Evolutionary conservation across 345 rosid species (phyloP), one percentile per base, ranked within the genome.

Genomic region (Punica granatum): DNA sequence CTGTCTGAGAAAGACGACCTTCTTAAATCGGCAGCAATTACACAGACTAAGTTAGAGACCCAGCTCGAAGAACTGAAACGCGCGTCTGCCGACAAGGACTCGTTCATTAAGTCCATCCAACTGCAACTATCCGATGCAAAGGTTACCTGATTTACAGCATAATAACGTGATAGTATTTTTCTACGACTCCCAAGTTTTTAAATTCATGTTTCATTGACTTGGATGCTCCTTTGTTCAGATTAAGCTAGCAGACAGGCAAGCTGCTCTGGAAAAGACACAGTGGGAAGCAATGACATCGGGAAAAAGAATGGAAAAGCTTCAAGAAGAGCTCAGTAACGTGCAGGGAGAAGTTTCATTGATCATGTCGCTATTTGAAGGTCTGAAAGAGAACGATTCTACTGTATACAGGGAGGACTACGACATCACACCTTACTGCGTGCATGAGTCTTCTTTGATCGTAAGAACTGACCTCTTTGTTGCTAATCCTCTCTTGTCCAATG

Each of bases 241-340:
- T 69, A 88, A 89, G 78, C 97, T 92, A 71, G 99, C 98, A 39
- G 99, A 94, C 81, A 94, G 76, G 83, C 98, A 92, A 79, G 99
- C 99, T 42, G 87, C 92, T 15, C 77, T 91, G 51, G 99, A 95
- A 70, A 95, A 88, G 84, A 74, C 80, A 42, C 98, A 81, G 69
- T 95, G 99, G 99, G 92, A 95, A 79, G 92, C 88, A 68, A 86
- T 84, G 85, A 81, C 90, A 64, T 77, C 92, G 37, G 80, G 82
- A 66, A 65, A 72, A 19, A 88, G 74, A 79, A 90, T 73, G 39
- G 92, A 68, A 70, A 85, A 88, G 82, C 96, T 95, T 63, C 85
- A 87, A 71, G 85, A 84, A 78, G 87, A 92, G 72, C 80, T 92
- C 58, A 82, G 82, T 33, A 56, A 87, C 54, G 65, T 82, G 64